A percentile compares a stretch with the other conserved stretches of the same genome.
Evolutionary conservation across 1,139 yeast genomes (phyloP).

Genomic region (Sugiyamaella sp.): DNA sequence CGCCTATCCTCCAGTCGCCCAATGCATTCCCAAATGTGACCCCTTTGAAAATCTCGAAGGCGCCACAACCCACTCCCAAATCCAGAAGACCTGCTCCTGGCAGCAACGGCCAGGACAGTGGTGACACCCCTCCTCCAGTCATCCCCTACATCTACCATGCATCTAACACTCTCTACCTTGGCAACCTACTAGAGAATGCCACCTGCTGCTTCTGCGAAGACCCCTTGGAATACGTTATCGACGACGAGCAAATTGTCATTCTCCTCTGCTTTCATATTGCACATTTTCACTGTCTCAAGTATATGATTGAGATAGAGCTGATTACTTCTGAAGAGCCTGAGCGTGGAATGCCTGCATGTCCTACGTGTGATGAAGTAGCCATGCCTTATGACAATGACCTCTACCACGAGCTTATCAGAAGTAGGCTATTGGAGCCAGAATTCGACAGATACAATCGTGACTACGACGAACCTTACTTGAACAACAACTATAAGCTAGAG

Average conservation of each 20-base stretch:
- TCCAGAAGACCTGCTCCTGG: no score
- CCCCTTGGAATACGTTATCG: slow-evolving; percentile 31
- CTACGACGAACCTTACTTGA: slow-evolving; percentile 2
- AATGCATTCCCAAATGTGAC: slow-evolving; percentile 13
- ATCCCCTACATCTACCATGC: slow-evolving; percentile 27
- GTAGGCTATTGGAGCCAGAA: slow-evolving; percentile 22
- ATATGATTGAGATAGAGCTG: slow-evolving; percentile 27
- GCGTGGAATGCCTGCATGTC: slow-evolving; percentile 33
- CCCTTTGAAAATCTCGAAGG: slow-evolving; percentile 4
- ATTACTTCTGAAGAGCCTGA: slow-evolving; percentile 21
- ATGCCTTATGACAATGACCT: slow-evolving; percentile 30
- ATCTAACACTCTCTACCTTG: slow-evolving; percentile 14
- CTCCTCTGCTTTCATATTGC: slow-evolving; percentile 34
- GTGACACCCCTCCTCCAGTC: slow-evolving; percentile 24
- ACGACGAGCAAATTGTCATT: slow-evolving; percentile 32
- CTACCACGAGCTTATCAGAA: slow-evolving; percentile 31
- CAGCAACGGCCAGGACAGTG: not conserved
- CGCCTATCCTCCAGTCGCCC: not conserved
- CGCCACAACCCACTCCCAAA: no score
- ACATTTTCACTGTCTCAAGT: slow-evolving; percentile 35
- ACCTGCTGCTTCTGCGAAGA: slow-evolving; percentile 39
- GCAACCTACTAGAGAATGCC: slow-evolving; percentile 27
- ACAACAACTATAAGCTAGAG: not conserved
- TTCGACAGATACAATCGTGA: slow-evolving; percentile 1
- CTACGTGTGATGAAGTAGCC: slow-evolving; percentile 35